A percentile compares a stretch with the other conserved stretches of the same genome.
Conservation (phyloP, 345 rosid species). For the Populus simonii region DNA sequence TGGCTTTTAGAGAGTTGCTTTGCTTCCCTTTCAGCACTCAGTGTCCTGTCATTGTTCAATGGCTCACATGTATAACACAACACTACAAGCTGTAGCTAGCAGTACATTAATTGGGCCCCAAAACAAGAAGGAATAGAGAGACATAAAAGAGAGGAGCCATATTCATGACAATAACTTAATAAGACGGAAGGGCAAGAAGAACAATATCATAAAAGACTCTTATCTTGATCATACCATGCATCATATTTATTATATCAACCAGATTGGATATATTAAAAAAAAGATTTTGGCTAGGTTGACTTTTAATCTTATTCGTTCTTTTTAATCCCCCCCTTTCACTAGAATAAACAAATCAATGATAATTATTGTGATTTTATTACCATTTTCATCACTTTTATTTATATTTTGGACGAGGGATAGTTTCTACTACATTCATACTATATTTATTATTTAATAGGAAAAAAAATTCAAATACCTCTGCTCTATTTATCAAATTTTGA, state of each 20-base stretch:
- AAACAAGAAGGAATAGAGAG: background rate
- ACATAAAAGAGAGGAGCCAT: background rate
- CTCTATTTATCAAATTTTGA: too few species aligned
- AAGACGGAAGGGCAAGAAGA: background rate
- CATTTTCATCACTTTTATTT: background rate
- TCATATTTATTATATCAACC: background rate
- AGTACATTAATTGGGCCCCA: background rate
- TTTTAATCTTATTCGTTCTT: background rate
- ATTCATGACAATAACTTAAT: background rate
- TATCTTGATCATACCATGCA: background rate
- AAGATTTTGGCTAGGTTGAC: background rate
- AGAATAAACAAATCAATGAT: background rate
- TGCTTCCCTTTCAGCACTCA: background rate
- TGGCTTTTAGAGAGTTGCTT: background rate
- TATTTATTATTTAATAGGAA: too few species aligned
- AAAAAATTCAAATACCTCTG: too few species aligned
- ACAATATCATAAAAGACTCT: background rate
- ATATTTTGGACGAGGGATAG: too few species aligned
- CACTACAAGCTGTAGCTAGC: background rate
- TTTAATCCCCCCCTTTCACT: background rate
- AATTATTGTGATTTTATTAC: background rate
- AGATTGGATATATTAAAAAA: background rate
- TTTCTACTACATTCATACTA: too few species aligned
- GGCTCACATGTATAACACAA: background rate
- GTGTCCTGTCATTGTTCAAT: background rate